phyloP scores from a whole-genome alignment of 2,329 filamentous ascomycete genomes.

The Colletotrichum liriopes region DNA sequence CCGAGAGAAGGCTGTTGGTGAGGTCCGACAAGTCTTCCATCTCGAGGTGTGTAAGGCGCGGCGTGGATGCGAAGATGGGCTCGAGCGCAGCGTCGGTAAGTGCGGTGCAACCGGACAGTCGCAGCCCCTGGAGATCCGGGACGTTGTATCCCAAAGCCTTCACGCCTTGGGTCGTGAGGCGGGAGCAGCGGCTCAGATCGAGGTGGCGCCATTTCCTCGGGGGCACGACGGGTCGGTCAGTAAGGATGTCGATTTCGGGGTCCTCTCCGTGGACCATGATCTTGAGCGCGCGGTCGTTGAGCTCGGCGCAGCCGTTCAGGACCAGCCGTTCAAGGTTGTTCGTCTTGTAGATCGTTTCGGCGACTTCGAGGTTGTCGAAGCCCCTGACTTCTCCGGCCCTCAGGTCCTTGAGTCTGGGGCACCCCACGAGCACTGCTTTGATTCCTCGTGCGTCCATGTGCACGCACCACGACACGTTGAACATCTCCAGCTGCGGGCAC shows the following conservation, averaged over 20 bases:
- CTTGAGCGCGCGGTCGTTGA: conserved; percentile 82
- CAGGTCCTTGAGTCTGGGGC: conserved; percentile 82
- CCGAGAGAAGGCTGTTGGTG: conserved; percentile 80
- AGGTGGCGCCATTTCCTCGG: conserved; percentile 86
- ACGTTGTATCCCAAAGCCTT: conserved; percentile 80
- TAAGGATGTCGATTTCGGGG: conserved; percentile 86
- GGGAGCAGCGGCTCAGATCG: conserved; percentile 84
- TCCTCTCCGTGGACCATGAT: conserved; percentile 83
- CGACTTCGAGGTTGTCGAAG: conserved; percentile 82
- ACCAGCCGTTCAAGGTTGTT: conserved; percentile 89
- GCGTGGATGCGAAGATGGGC: conserved; percentile 81
- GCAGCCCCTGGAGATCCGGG: conserved; percentile 85
- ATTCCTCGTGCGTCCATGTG: conserved; percentile 86
- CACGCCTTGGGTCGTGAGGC: conserved; percentile 82
- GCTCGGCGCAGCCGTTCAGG: conserved; percentile 83
- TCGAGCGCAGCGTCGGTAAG: conserved; percentile 82
- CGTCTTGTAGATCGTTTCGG: conserved; percentile 80
- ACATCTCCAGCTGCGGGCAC: conserved; percentile 84
- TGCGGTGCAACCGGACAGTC: conserved; percentile 83
- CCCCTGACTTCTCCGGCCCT: conserved; percentile 86
- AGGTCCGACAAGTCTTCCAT: conserved; percentile 87
- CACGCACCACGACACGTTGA: conserved; percentile 95
- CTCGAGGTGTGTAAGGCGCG: conserved; percentile 87
- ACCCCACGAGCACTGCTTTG: conserved; percentile 79
- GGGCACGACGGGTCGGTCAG: conserved; percentile 81